Percentiles rank a stretch among this genome's conserved stretches.
Conservation (phyloP, 176 grass and related monocot genomes). For the Aegilops longissima region DNA sequence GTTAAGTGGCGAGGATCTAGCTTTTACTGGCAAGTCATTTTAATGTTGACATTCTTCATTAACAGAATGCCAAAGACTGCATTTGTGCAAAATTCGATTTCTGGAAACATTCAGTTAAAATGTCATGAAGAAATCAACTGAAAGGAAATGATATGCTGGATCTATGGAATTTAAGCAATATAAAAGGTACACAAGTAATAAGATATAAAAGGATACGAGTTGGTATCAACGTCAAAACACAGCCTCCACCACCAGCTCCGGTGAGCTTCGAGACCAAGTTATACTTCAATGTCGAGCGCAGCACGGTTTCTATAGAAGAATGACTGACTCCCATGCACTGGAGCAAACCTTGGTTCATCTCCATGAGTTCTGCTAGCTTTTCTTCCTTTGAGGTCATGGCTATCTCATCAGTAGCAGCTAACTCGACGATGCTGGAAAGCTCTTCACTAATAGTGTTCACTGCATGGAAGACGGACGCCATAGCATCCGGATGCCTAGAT, state of each 20-base stretch:
- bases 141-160: neutral
- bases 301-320: constrained; percentile 72
- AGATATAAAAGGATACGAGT: constrained; percentile 67
- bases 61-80: neutral
- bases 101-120: neutral
- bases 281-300: constrained; percentile 63
- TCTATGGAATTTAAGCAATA: neutral
- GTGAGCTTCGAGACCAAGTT: constrained; percentile 90
- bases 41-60: constrained; percentile 2
- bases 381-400: constrained; percentile 71
- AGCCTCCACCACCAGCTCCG: constrained; percentile 91
- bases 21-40: neutral
- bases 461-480: constrained; percentile 65
- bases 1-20: neutral
- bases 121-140: neutral
- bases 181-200: neutral
- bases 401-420: constrained; percentile 52
- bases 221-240: constrained; percentile 86
- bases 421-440: constrained; percentile 61
- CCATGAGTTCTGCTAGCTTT: constrained; percentile 82
- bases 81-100: neutral
- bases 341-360: constrained; percentile 98
- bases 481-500: constrained; percentile 65
- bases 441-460: constrained; percentile 83
- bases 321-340: constrained; percentile 91